phyloP scores from a whole-genome alignment of 371 early-diverging fungal species.

The Rhizopus stolonifer region DNA sequence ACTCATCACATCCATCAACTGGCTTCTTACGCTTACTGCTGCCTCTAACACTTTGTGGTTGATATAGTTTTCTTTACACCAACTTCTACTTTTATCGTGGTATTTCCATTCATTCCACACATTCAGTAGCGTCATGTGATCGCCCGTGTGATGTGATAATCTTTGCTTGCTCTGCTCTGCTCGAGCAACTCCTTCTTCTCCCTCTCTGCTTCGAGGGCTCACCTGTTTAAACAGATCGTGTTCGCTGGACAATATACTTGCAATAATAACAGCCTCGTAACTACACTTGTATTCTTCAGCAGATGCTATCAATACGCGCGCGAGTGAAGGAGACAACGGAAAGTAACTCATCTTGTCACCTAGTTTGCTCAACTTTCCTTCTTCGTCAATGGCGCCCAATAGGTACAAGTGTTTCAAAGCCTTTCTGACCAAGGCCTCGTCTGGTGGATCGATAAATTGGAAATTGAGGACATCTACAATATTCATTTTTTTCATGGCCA shows the following conservation, averaged over 20 bases:
- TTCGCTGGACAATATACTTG: conserved; percentile 84
- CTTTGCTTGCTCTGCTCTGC: conserved; percentile 81
- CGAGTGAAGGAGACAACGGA: conserved; percentile 92
- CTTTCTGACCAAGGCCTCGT: conserved; percentile 75
- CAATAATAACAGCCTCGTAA: conserved; percentile 50
- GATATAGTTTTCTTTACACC: conserved; percentile 92
- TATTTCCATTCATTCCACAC: conserved; percentile 89
- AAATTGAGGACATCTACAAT: conserved; percentile 93
- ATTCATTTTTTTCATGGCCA: conserved; percentile 88
- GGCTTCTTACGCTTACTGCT: conserved; percentile 87
- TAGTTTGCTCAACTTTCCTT: conserved; percentile 86
- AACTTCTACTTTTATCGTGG: conserved; percentile 68
- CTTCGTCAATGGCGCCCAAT: conserved; percentile 92
- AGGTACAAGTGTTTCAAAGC: conserved; percentile 92
- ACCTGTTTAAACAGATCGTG: conserved; percentile 78
- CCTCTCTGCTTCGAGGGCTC: conserved; percentile 39
- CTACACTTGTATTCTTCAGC: conserved; percentile 43
- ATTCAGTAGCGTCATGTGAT: conserved; percentile 87
- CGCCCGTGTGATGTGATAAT: conserved; percentile 73
- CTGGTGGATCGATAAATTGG: conserved; percentile 96
- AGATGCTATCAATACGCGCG: conserved; percentile 83
- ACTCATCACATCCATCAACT: conserved; percentile 86
- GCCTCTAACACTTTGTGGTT: conserved; percentile 82
- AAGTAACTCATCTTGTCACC: conserved; percentile 95
- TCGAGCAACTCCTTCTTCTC: conserved; percentile 69